These are phyloP conservation scores for Xenoacremonium recifei DNA, from an alignment of 2,329 filamentous ascomycete genomes.

Conservation along the genomic window DNA sequence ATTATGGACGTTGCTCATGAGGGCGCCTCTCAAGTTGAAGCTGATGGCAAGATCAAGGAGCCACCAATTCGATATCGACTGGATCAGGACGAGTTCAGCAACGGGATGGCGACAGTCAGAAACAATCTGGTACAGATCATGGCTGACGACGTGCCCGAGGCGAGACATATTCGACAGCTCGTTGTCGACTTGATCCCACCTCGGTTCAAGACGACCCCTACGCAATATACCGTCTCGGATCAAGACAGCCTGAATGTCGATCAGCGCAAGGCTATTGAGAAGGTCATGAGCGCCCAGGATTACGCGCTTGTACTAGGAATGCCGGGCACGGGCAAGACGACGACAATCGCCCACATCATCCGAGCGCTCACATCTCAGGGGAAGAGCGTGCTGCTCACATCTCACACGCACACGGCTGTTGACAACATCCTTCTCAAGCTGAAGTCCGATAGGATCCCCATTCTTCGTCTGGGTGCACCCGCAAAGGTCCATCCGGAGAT, in stretches of 20 bases:
- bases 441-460: conserved; percentile 70
- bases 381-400: conserved; percentile 90
- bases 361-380: conserved; percentile 82
- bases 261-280: conserved; percentile 81
- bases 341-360: conserved; percentile 97
- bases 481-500: conserved; percentile 89
- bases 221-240: conserved; percentile 61
- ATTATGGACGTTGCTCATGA: conserved; percentile 79
- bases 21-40: conserved; percentile 50
- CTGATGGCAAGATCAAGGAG: conserved; percentile 50
- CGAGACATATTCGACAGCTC: conserved; percentile 70
- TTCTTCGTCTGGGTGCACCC: conserved; percentile 80
- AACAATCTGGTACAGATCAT: conserved; percentile 95
- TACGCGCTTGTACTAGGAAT: conserved; percentile 97
- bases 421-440: conserved; percentile 98
- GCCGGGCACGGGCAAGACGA: conserved; percentile 98
- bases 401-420: conserved; percentile 95
- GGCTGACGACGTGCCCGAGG: conserved; percentile 71
- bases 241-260: conserved; percentile 78
- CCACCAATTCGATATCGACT: conserved; percentile 72
- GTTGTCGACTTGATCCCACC: conserved; percentile 77
- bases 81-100: conserved; percentile 98
- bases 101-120: conserved; percentile 90
- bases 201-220: conserved; percentile 65
- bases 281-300: conserved; percentile 93